Evolutionary conservation across 1,139 yeast species (phyloP), one percentile per base, ranked within the genome.

Genomic region (Arxiozyma heterogenica): DNA sequence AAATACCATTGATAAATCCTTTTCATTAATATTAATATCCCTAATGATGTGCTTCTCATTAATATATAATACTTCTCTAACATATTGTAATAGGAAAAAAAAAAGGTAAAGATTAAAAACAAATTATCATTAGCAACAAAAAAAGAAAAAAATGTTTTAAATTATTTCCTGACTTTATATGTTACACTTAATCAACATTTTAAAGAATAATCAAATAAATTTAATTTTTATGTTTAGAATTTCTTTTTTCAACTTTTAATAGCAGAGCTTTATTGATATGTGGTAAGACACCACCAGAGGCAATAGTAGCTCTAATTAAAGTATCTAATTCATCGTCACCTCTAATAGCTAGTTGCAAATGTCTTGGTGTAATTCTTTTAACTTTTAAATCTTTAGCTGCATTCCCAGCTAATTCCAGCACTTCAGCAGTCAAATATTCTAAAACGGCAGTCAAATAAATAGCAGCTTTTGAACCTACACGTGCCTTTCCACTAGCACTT

Each of bases 231-330:
- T 43, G 23, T 22, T 46, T 46, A 46, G 18, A 17, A n/a, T 38
- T 38, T 44, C 50, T 51, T 41, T 51, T 51, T 44, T 90, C 97
- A 55, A 88, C 96, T 80, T 91, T 91, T 74, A 90, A 81, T 72
- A 91, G 77, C 68, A 90, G 80, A 55, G 96, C 96, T 66, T 90
- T 89, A 77, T 90, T 91, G 71, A 91, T 89, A 70, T 91, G 97
- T 55, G 99, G 99, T 76, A 93, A 80, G 56, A 94, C 99, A 83
- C 99, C 98, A 76, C 99, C 99, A 67, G 86, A 91, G 51, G 99
- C 98, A 73, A 94, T 94, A 58, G 98, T 94, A 62, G 98, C 99
- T 72, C 88, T 86, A 68, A 94, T 88, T 72, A 94, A 80, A 64
- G 89, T 86, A 76, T 93, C 98, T 73, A 94, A 83, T 75, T 94